Evolutionary conservation across 2,329 filamentous ascomycete genomes (phyloP), one percentile per base, ranked within the genome.

Genomic region (Colletotrichum sp.): DNA sequence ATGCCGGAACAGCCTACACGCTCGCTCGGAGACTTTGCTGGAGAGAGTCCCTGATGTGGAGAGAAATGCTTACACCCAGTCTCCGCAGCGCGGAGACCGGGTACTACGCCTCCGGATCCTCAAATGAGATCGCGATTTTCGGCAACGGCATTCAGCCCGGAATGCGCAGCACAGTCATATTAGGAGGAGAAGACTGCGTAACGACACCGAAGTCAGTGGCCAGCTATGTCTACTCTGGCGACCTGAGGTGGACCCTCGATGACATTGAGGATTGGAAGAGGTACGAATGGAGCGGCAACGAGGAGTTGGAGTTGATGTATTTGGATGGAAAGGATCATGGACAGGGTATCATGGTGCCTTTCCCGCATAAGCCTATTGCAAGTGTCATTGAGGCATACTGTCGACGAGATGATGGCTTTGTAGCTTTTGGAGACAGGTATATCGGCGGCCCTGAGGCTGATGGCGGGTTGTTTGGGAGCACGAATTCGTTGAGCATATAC

Each of bases 11-110:
- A 2, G 90, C 93, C 9, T 88, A 93, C 71, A 91, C 90, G 10
- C 85, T 95, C 1, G 90, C 89, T 0, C 86, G 93, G 5, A 89
- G 92, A 78, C 94, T 95, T 83, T 94, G 94, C 84, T 95, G 93
- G 94, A 87, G 88, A 26, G 89, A 94, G 78, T 94, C 93, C 77
- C 90, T 94, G 34, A 84, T 94, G 10, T 95, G 93, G 93, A 92
- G 91, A 77, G 92, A 94, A 63, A 92, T 94, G 77, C 82, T 94
- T 61, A 75, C 73, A 16, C 73, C 73, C 5, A 67, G 73, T 18
- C 26, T 43, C 39, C 73, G 73, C 13, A 32, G 48, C 18, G 57
- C 52, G 9, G 73, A 75, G 16, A 24, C 32, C 7, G 73, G 73
- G 9, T 72, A 72, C 55, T 72, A 75, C 34, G 73, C 73, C 6